Evolutionary conservation across 2,329 filamentous ascomycete species (phyloP), one percentile per base, ranked within the genome.

Genomic region (Colletotrichum coccodes): DNA sequence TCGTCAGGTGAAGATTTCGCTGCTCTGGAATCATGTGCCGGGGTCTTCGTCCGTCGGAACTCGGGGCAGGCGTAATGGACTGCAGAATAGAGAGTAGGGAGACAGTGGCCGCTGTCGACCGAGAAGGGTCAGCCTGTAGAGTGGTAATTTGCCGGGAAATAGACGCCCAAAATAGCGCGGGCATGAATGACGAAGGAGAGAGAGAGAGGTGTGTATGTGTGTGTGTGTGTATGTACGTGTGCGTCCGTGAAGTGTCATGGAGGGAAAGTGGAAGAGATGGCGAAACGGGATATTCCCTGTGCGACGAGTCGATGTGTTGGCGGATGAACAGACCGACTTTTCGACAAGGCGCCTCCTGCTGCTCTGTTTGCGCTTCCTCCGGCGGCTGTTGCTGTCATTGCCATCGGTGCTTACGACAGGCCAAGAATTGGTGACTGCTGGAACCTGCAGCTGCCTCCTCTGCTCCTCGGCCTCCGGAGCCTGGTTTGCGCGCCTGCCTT

Each of bases 101-200:
- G 50, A 18, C 21, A 52, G 46, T 28, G 11, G 18, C 28, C 23
- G 34, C 42, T 42, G 44, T 46, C 42, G 34, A 21, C 53, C 46
- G 47, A 21, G 60, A 42, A 40, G 30, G 60, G 34, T 60, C 54
- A 30, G 65, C 54, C 54, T 60, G 65, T 40, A 68, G 47, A 44
- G 53, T 68, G 30, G 47, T 49, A 56, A 65, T 68, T 60, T 68
- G 49, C 65, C 18, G 49, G 38, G 47, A 68, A 64, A 60, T 60
- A 64, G 47, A 58, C 65, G 60, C 61, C 40, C 3, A 46, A 46
- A 58, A 46, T 34, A 65, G 60, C 65, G 65, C 65, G 47, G 46
- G 32, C 60, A 60, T 46, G 60, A 54, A 40, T 32, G 44, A 59
- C 21, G 38, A 21, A 23, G 8, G 16, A n/a, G 11, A 38, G 46